These are phyloP conservation scores for Colletotrichum cereale DNA, from an alignment of 2,329 filamentous ascomycete species.

Conservation along the genomic window DNA sequence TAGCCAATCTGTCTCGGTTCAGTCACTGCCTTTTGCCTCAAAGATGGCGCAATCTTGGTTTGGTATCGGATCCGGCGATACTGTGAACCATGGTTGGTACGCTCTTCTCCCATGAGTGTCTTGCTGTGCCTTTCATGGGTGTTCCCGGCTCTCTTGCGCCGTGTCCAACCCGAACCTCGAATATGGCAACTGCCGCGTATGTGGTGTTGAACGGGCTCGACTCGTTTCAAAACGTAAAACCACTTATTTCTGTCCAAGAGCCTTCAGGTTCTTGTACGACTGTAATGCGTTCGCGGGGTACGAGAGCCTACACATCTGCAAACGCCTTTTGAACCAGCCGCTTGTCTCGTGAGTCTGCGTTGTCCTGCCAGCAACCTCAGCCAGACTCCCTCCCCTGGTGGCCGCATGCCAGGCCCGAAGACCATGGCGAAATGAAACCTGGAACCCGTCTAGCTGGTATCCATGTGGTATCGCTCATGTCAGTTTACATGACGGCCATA, in stretches of 20 bases:
- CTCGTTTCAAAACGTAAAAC: background rate
- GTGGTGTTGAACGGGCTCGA: background rate
- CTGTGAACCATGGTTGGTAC: background rate
- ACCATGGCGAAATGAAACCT: background rate
- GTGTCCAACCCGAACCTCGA: background rate
- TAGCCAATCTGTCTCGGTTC: background rate
- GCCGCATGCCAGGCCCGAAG: background rate
- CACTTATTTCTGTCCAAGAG: background rate
- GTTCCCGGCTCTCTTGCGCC: background rate
- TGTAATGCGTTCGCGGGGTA: conserved; percentile 16
- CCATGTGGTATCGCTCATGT: conserved; percentile 9
- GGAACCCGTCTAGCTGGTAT: conserved; percentile 6
- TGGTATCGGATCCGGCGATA: background rate
- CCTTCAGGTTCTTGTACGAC: conserved; percentile 11
- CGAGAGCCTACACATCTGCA: conserved; percentile 1
- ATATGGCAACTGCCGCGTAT: background rate
- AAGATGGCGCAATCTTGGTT: background rate
- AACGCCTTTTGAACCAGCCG: background rate
- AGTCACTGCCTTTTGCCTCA: background rate
- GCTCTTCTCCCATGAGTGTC: too few relatives aligned
- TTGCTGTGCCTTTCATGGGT: background rate
- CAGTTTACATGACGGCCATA: background rate
- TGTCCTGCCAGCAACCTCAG: background rate
- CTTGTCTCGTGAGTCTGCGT: background rate
- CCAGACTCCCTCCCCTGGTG: background rate